phyloP scores from a whole-genome alignment of 2,329 filamentous ascomycete genomes.

The Fusarium metavorans region DNA sequence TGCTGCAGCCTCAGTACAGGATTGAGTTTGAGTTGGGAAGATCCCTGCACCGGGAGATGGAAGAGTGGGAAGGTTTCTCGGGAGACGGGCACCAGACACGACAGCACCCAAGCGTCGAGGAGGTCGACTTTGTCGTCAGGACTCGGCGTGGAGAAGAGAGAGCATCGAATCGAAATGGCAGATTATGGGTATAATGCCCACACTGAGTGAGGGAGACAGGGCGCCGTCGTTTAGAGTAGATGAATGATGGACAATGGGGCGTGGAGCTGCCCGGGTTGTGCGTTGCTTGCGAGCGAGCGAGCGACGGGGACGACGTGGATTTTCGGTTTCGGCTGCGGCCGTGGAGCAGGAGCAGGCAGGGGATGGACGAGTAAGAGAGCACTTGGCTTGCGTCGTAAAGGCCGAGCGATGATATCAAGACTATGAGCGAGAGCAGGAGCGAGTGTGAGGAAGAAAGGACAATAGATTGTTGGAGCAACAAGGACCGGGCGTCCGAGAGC shows the following conservation, averaged over 20 bases:
- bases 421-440: constrained; percentile 24
- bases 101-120: constrained; percentile 29
- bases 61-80: constrained; percentile 41
- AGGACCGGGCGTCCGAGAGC: constrained; percentile 7
- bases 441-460: constrained; percentile 2
- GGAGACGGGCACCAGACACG: constrained; percentile 41
- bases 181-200: constrained; percentile 23
- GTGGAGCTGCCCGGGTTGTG: constrained; percentile 35
- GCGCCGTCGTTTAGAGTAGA: constrained; percentile 43
- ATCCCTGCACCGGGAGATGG: constrained; percentile 40
- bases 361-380: constrained; percentile 15
- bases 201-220: constrained; percentile 28
- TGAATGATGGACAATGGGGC: constrained; percentile 34
- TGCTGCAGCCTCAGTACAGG: constrained; percentile 34
- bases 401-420: constrained; percentile 11
- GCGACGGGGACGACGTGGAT: constrained; percentile 32
- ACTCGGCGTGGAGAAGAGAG: constrained; percentile 30
- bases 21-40: constrained; percentile 41
- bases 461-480: constrained; percentile 12
- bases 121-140: constrained; percentile 24
- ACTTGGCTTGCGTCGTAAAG: constrained; percentile 15
- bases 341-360: constrained; percentile 16
- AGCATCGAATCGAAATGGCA: constrained; percentile 35
- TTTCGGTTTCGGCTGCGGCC: constrained; percentile 32
- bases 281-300: constrained; percentile 30